phyloP scores from a whole-genome alignment of 2,329 filamentous ascomycete genomes.

The Pseudohalonectria lignicola region DNA sequence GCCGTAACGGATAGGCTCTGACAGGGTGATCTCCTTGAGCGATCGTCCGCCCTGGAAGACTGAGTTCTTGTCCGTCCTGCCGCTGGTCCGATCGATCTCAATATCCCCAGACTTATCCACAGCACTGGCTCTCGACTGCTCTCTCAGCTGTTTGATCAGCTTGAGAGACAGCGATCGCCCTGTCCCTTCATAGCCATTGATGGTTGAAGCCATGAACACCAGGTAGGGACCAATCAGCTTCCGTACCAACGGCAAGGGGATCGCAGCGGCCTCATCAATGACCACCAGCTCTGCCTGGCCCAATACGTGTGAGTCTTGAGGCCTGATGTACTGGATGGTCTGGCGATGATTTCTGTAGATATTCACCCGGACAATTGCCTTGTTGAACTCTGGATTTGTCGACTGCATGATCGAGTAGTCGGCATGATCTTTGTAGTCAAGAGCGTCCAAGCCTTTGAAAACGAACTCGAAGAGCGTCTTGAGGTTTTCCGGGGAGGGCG shows the following conservation, averaged over 20 bases:
- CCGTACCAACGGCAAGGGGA: constrained; percentile 80
- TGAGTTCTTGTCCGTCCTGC: constrained; percentile 55
- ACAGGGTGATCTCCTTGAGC: constrained; percentile 81
- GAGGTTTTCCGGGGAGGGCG: constrained; percentile 92
- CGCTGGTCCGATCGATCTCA: constrained; percentile 70
- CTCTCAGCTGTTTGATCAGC: constrained; percentile 90
- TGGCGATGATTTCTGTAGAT: constrained; percentile 90
- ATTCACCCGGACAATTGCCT: constrained; percentile 95
- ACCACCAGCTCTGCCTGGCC: constrained; percentile 92
- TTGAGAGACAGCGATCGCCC: constrained; percentile 91
- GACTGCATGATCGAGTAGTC: constrained; percentile 98
- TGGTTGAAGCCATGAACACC: constrained; percentile 98
- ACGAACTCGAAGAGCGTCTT: constrained; percentile 98
- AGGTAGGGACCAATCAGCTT: constrained; percentile 96
- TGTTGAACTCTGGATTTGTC: constrained; percentile 97
- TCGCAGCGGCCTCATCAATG: constrained; percentile 95
- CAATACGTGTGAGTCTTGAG: constrained; percentile 87
- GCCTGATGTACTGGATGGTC: constrained; percentile 97
- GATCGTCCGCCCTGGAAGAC: constrained; percentile 58
- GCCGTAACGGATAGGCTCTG: constrained; percentile 90
- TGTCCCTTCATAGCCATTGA: constrained; percentile 97
- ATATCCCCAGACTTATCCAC: constrained; percentile 42
- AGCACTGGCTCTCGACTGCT: constrained; percentile 66
- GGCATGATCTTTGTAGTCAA: constrained; percentile 87
- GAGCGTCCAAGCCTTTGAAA: constrained; percentile 93